phyloP scores from a whole-genome alignment of 2,329 filamentous ascomycete genomes.

The Alternaria angustiovoidea region DNA sequence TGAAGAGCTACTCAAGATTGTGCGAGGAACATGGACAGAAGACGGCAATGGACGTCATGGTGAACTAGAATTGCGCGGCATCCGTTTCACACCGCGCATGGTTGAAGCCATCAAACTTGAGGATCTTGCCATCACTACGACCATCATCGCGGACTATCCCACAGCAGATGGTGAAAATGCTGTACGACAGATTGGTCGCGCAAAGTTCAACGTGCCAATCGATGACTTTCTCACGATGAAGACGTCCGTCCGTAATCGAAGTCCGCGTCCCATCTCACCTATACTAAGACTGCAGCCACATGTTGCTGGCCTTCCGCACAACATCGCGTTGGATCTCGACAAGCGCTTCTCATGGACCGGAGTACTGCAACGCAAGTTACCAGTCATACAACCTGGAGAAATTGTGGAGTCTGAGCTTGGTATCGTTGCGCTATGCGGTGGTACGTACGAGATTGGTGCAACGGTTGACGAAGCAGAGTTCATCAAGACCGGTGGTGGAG shows the following conservation, averaged over 20 bases:
- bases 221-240: conserved; percentile 75
- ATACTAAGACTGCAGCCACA: conserved; percentile 80
- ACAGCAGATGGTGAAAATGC: conserved; percentile 14
- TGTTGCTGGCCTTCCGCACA: conserved; percentile 74
- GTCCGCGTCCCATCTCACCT: conserved; percentile 70
- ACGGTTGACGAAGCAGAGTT: conserved; percentile 81
- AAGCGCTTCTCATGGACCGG: conserved; percentile 87
- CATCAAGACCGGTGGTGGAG: conserved; percentile 30
- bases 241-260: conserved; percentile 79
- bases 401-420: conserved; percentile 71
- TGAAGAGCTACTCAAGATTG: conserved; percentile 75
- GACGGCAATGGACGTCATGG: conserved; percentile 65
- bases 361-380: conserved; percentile 77
- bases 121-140: conserved; percentile 72
- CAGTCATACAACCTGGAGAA: conserved; percentile 66
- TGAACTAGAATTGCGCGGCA: conserved; percentile 76
- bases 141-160: conserved; percentile 25
- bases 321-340: conserved; percentile 79
- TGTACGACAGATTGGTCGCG: conserved; percentile 52
- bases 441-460: conserved; percentile 82
- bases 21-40: conserved; percentile 77
- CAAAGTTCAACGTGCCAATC: conserved; percentile 58
- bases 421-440: conserved; percentile 77
- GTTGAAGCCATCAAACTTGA: conserved; percentile 83
- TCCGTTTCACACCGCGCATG: conserved; percentile 79